These are phyloP conservation scores for Dichomitus squalens DNA, from an alignment of 1,284 basidiomycete genomes.

Conservation along the genomic window DNA sequence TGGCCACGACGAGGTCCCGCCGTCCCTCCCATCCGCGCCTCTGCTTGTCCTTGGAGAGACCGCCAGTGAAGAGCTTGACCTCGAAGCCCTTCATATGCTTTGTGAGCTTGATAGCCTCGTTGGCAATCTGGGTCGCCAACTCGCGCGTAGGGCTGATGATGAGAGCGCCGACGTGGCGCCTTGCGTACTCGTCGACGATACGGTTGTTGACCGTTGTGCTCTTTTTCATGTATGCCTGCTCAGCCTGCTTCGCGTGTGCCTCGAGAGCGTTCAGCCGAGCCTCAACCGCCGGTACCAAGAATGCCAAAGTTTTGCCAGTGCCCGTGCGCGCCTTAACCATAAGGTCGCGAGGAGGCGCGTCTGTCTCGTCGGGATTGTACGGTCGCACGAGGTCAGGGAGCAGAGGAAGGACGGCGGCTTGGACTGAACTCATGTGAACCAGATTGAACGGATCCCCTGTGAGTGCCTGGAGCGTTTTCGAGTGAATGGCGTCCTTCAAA, in stretches of 20 bases:
- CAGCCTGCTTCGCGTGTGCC: conserved; percentile 40
- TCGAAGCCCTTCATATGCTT: conserved; percentile 67
- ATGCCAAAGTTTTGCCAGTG: conserved; percentile 91
- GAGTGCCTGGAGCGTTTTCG: conserved; percentile 64
- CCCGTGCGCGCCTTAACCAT: conserved; percentile 91
- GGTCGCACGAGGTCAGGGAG: conserved; percentile 61
- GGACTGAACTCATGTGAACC: conserved; percentile 82
- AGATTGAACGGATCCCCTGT: conserved; percentile 73
- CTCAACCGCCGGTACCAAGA: conserved; percentile 89
- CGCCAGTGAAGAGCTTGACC: conserved; percentile 84
- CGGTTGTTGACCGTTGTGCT: conserved; percentile 28
- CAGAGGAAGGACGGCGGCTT: conserved; percentile 76
- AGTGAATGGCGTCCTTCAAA: conserved; percentile 45
- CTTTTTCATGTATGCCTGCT: conserved; percentile 38
- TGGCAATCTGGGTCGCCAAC: conserved; percentile 91
- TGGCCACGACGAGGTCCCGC: conserved; percentile 90
- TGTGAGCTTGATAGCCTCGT: conserved; percentile 77
- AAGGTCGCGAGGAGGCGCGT: conserved; percentile 54
- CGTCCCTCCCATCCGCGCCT: conserved; percentile 69
- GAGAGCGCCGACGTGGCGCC: conserved; percentile 69
- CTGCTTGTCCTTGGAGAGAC: conserved; percentile 68
- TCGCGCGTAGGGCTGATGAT: conserved; percentile 95
- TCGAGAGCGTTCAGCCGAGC: conserved; percentile 61
- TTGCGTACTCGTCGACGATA: conserved; percentile 42
- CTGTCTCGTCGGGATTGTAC: conserved; percentile 38